A percentile compares a stretch with the other conserved stretches of the same genome.
Conservation (phyloP, 495 filamentous ascomycete genomes). For the Gamarada debralockiae region DNA sequence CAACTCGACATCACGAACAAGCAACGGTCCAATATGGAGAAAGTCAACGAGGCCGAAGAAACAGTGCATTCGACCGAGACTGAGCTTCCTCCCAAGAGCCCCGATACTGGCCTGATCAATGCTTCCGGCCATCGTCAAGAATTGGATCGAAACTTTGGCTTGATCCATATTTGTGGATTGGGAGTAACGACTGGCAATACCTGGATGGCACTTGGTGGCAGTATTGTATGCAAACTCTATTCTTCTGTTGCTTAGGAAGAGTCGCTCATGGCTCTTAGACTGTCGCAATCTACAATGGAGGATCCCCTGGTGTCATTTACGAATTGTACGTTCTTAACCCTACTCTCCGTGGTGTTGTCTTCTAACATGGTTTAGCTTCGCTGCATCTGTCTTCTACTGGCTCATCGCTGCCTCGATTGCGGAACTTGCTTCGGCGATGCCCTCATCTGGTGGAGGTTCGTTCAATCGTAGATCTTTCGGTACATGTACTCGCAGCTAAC, state of each 20-base stretch:
- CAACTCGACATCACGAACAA: background rate
- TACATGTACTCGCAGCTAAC: too few species aligned
- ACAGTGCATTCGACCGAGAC: slow-evolving; percentile 1
- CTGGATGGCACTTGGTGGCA: slow-evolving; percentile 53
- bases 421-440: slow-evolving; percentile 75
- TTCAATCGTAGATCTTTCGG: too few species aligned
- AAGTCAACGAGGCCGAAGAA: slow-evolving; percentile 1
- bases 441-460: slow-evolving; percentile 71
- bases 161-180: slow-evolving; percentile 47
- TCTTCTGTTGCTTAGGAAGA: too few species aligned
- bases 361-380: too few species aligned
- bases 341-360: too few species aligned
- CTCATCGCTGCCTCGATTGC: slow-evolving; percentile 36
- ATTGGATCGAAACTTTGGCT: slow-evolving; percentile 50
- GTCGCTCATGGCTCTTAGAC: slow-evolving; percentile 4
- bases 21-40: slow-evolving; percentile 8
- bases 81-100: slow-evolving; percentile 1
- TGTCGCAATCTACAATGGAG: slow-evolving; percentile 38
- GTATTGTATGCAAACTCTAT: too few species aligned
- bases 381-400: slow-evolving; percentile 18
- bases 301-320: slow-evolving; percentile 55
- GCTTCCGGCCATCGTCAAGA: slow-evolving; percentile 56
- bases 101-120: too few species aligned
- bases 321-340: too few species aligned
- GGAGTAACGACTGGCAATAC: slow-evolving; percentile 52